Conservation (phyloP, 768 basidiomycete genomes). For the Mycena belliarum region DNA sequence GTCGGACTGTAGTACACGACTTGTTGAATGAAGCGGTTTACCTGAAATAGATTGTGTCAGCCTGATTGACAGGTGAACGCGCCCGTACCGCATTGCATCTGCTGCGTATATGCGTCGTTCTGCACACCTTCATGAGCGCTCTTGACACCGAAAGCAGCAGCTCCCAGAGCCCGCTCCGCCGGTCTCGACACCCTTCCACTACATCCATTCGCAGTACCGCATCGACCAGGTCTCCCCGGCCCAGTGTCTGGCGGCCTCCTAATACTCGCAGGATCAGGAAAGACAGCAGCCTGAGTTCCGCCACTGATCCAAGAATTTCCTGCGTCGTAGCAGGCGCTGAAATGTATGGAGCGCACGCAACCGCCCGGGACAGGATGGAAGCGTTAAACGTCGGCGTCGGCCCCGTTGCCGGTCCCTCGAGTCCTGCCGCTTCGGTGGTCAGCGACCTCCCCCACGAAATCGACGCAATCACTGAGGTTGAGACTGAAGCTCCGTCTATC, state of each 20-base stretch:
- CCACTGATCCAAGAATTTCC: slow-evolving; percentile 6
- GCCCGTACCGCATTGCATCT: background rate
- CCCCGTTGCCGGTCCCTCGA: slow-evolving; percentile 16
- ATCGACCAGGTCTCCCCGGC: slow-evolving; percentile 16
- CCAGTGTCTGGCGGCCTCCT: slow-evolving; percentile 19
- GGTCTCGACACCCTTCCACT: slow-evolving; percentile 18
- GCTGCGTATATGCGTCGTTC: background rate
- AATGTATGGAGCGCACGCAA: slow-evolving; percentile 2
- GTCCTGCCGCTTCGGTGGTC: slow-evolving; percentile 2
- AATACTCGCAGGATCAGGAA: slow-evolving; percentile 14
- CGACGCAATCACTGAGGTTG: slow-evolving; percentile 14
- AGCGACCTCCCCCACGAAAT: slow-evolving; percentile 16
- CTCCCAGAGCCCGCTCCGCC: slow-evolving; percentile 1
- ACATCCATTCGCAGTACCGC: slow-evolving; percentile 19
- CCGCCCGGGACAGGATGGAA: slow-evolving; percentile 20
- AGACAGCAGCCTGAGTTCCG: slow-evolving; percentile 15
- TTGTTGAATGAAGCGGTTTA: slow-evolving; percentile 16
- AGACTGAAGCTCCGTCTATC: background rate
- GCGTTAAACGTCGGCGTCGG: slow-evolving; percentile 8
- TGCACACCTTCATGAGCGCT: slow-evolving; percentile 10
- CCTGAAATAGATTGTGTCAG: background rate
- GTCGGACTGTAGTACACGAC: background rate
- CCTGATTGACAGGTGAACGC: background rate
- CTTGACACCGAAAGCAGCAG: slow-evolving; percentile 10
- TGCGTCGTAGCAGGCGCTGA: slow-evolving; percentile 14